These are phyloP conservation scores for Eucalyptus paniculata DNA, from an alignment of 345 rosid genomes.

Conservation along the genomic window DNA sequence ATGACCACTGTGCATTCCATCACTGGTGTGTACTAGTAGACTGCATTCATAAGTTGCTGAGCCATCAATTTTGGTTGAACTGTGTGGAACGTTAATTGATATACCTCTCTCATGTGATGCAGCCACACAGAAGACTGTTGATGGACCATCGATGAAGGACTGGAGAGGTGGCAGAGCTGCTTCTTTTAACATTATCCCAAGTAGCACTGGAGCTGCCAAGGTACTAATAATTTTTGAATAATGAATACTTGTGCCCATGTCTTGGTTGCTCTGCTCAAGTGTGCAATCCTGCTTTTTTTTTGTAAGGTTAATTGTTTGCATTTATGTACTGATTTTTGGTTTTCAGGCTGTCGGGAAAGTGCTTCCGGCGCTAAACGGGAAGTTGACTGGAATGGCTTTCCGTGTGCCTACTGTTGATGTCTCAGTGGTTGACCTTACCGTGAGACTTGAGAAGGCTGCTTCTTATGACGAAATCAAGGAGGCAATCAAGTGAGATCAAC, in stretches of 20 bases:
- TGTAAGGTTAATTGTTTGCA: not conserved
- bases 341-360: slow-evolving; percentile 61
- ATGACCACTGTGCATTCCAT: slow-evolving; percentile 68
- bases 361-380: slow-evolving; percentile 44
- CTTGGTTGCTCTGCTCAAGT: not conserved
- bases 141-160: slow-evolving; percentile 75
- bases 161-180: slow-evolving; percentile 84
- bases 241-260: not conserved
- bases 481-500: slow-evolving; percentile 35
- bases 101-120: not conserved
- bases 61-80: not conserved
- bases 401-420: slow-evolving; percentile 71
- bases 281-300: not conserved
- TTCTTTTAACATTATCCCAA: slow-evolving; percentile 60
- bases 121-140: slow-evolving; percentile 71
- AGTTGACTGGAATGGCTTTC: slow-evolving; percentile 65
- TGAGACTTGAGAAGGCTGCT: slow-evolving; percentile 48
- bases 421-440: slow-evolving; percentile 65
- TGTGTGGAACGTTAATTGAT: not conserved
- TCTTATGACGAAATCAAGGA: slow-evolving; percentile 44
- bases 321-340: not conserved
- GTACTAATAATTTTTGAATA: not conserved
- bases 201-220: slow-evolving; percentile 81
- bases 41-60: not conserved
- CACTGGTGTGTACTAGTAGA: slow-evolving; percentile 16